Evolutionary conservation across 2,329 filamentous ascomycete species (phyloP), one percentile per base, ranked within the genome.

Genomic region (Stemphylium lycopersici): DNA sequence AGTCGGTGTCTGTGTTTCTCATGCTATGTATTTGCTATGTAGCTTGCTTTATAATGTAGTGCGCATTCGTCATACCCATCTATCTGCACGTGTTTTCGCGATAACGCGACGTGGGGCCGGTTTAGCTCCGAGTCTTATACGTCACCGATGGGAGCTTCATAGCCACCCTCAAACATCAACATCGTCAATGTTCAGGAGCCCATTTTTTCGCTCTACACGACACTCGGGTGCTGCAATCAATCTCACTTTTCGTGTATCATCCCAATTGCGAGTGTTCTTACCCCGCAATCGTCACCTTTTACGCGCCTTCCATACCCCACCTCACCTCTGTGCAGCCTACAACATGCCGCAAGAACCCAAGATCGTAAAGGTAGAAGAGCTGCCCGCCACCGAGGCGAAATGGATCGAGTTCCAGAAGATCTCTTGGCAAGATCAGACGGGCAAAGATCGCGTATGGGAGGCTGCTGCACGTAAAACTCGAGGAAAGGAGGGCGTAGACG

Each of bases 351-450:
- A 62, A 50, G 46, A 58, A 13, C 63, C 72, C 13, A 70, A 71
- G 51, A 66, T 75, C 39, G 62, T 62, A 33, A 59, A 66, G 16
- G 65, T 83, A 49, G 76, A 80, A 11, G 78, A 82, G 26, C 77
- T 86, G 13, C 74, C 79, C 49, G 74, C 79, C 15, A 68, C 72
- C n/a, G 79, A 85, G 53, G 80, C 83, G 0, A 83, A 80, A 70
- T 86, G 83, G 83, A 75, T 84, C 31, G 79, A 82, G 41, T 80
- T 86, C 49, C 77, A 82, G 54, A 82, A 81, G 58, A 80, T 86
- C 65, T 77, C 81, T 34, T 81, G 78, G 76, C 73, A 71, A 15
- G 78, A 80, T 57, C 77, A 81, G 59, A 72, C 73, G 2, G 79
- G 79, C 55, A 77, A 74, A 47, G 38, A 75, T 26, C 79, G 80